A percentile compares a stretch with the other conserved stretches of the same genome.
Evolutionary conservation across 148 eudicot species (phyloP).

Genomic region (Spergularia bocconei): DNA sequence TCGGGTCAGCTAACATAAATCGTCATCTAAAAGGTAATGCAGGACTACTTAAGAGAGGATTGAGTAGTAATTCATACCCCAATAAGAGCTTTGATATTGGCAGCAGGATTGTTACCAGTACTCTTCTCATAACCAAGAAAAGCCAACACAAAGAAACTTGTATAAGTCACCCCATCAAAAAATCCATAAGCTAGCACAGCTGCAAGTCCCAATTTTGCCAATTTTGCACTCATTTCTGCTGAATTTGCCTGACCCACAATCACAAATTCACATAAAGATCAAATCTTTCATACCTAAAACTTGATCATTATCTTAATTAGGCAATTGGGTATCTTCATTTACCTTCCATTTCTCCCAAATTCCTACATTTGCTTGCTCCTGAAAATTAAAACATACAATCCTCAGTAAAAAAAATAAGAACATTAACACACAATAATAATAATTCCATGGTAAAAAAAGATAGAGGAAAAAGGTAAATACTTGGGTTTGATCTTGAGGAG

Average conservation of each 20-base stretch:
- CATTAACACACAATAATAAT: background rate
- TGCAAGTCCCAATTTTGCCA: constrained; percentile 53
- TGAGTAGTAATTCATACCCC: constrained; percentile 35
- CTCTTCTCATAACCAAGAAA: constrained; percentile 63
- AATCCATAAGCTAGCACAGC: constrained; percentile 51
- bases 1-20: background rate
- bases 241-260: constrained; percentile 41
- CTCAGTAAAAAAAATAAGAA: background rate
- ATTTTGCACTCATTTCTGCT: constrained; percentile 47
- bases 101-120: constrained; percentile 65
- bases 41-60: background rate
- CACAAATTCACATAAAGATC: constrained; percentile 17
- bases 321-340: background rate
- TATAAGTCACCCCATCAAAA: constrained; percentile 57
- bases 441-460: background rate
- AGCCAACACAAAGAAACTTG: constrained; percentile 53
- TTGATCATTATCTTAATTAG: background rate
- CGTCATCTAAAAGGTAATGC: background rate
- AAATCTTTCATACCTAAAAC: constrained; percentile 13
- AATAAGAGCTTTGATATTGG: constrained; percentile 49
- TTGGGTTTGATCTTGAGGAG: constrained; percentile 19
- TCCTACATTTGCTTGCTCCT: constrained; percentile 25
- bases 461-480: background rate
- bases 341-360: constrained; percentile 59
- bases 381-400: background rate